phyloP scores from a whole-genome alignment of 306 rosid species.

The Prunus mume region DNA sequence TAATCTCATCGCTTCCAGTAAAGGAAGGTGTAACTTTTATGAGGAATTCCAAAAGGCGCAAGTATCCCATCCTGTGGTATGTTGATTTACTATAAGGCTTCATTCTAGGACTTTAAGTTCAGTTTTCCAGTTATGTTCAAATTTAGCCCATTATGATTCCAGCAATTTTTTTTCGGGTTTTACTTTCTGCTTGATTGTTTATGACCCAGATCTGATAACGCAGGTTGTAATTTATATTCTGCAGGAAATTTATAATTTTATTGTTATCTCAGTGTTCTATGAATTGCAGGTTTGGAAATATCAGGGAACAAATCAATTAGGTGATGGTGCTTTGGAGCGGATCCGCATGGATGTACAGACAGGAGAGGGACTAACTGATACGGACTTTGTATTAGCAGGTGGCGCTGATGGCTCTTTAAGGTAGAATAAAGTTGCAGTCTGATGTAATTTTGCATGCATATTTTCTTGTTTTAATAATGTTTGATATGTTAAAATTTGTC shows the following conservation, averaged over 20 bases:
- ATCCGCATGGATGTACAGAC: constrained; percentile 51
- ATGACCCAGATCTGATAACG: neutral
- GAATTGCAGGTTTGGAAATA: constrained; percentile 78
- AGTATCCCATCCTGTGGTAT: constrained; percentile 65
- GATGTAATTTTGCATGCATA: constrained; percentile 5
- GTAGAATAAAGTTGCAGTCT: constrained; percentile 30
- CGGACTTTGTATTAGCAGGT: constrained; percentile 59
- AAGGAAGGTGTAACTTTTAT: constrained; percentile 50
- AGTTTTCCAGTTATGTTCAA: neutral
- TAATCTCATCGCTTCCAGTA: constrained; percentile 40
- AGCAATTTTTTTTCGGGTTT: neutral
- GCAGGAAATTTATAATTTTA: neutral
- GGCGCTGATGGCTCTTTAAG: constrained; percentile 56
- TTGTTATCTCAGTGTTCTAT: neutral
- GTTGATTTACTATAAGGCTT: constrained; percentile 19
- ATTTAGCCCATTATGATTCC: neutral
- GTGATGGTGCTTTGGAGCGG: constrained; percentile 67
- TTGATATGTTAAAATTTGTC: neutral
- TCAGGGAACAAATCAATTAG: constrained; percentile 39
- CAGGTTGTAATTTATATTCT: neutral
- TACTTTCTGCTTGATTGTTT: neutral
- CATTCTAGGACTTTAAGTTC: neutral
- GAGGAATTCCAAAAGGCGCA: constrained; percentile 62
- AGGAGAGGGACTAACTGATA: constrained; percentile 48
- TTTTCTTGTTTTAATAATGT: neutral